phyloP scores from a whole-genome alignment of 352 stramenopile species.

The Phytophthora citricola region DNA sequence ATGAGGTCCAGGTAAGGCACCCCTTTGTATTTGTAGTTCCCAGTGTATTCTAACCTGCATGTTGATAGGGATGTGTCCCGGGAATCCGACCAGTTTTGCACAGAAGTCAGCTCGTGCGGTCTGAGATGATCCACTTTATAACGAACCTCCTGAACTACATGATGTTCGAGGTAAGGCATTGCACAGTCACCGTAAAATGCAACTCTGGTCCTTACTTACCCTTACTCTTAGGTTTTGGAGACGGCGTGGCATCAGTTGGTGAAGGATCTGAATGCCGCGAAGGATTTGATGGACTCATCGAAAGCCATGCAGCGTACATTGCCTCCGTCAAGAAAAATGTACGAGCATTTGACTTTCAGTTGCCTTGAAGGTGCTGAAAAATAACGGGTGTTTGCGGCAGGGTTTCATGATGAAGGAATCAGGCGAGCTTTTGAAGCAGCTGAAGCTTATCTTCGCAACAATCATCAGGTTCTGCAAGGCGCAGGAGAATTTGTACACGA shows the following conservation, averaged over 20 bases:
- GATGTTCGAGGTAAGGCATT: conserved; percentile 94
- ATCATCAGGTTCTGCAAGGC: conserved; percentile 88
- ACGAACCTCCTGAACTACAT: conserved; percentile 98
- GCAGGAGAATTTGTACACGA: conserved; percentile 84
- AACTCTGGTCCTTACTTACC: not conserved
- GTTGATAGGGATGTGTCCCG: conserved; percentile 55
- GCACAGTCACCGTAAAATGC: not conserved
- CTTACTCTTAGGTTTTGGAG: conserved; percentile 75
- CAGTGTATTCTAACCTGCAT: conserved; percentile 9
- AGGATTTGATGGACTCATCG: conserved; percentile 96
- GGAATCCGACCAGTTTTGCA: conserved; percentile 84
- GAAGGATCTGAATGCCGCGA: conserved; percentile 88
- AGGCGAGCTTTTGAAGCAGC: conserved; percentile 69
- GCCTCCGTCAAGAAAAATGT: conserved; percentile 90
- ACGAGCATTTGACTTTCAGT: conserved; percentile 8
- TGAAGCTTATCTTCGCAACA: conserved; percentile 84
- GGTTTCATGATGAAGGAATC: conserved; percentile 87
- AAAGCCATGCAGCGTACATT: conserved; percentile 96
- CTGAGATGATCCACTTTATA: conserved; percentile 98
- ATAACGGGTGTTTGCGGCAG: conserved; percentile 40
- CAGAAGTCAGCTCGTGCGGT: conserved; percentile 94
- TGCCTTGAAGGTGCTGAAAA: not conserved
- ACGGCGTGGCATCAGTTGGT: conserved; percentile 95
- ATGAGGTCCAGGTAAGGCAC: conserved; percentile 87
- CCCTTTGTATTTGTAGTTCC: not conserved